These are phyloP conservation scores for Neocucurbitaria cava DNA, from an alignment of 2,329 filamentous ascomycete genomes.

Conservation along the genomic window DNA sequence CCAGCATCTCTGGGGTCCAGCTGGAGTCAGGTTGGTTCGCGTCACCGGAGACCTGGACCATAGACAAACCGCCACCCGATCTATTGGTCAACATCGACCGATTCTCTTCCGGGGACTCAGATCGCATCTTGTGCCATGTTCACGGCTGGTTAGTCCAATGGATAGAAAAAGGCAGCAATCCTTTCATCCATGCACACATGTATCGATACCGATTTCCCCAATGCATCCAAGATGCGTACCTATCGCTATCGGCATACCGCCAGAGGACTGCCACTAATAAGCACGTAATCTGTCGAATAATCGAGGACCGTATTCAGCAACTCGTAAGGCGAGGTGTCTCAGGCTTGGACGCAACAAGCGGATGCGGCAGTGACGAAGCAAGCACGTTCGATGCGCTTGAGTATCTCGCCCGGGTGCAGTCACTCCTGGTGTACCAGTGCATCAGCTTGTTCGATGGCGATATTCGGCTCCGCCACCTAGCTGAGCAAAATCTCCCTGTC, in stretches of 20 bases:
- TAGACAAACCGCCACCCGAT: not conserved
- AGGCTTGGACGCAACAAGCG: not conserved
- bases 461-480: not conserved
- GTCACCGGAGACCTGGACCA: not conserved
- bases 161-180: not conserved
- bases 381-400: not conserved
- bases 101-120: not conserved
- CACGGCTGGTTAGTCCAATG: constrained; percentile 1
- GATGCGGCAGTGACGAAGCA: not conserved
- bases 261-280: not conserved
- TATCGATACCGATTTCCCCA: not conserved
- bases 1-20: not conserved
- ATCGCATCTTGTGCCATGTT: constrained; percentile 1
- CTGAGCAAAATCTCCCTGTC: constrained; percentile 1
- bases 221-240: constrained; percentile 4
- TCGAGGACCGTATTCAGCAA: not conserved
- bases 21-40: constrained; percentile 1
- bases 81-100: not conserved
- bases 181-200: constrained; percentile 1
- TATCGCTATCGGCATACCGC: not conserved
- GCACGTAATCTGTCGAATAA: not conserved
- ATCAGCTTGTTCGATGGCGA: not conserved
- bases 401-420: not conserved
- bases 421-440: constrained; percentile 2
- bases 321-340: not conserved